Evolutionary conservation across 176 grass and related monocot species (phyloP), one percentile per base, ranked within the genome.

Genomic region (Microstegium vimineum): DNA sequence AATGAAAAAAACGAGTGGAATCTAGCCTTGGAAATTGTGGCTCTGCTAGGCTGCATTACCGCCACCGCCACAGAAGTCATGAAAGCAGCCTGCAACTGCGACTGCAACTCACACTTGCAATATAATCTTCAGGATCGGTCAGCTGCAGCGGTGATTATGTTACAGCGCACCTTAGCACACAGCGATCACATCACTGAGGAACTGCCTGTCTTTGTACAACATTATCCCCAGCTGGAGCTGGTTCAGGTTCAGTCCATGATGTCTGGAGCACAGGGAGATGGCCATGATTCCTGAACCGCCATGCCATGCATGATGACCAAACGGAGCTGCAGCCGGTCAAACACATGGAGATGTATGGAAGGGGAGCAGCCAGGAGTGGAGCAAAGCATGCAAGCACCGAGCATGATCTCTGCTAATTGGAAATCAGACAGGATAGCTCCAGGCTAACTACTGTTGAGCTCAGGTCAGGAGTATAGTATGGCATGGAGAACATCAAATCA

Each of bases 21-120:
- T 40, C 47, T 62, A 69, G 43, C 87, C 69, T 92, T 81, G 81
- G 90, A 88, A 89, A 83, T 92, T 83, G 84, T 88, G 83, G 74
- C 26, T 69, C 81, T 68, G 82, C 81, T 68, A 78, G 90, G 84
- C 69, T 42, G 81, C 85, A 28, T 82, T 80, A 27, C 28, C 45
- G n/a, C 27, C 18, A 65, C 35, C 18, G 61, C 88, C 78, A 69
- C 83, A 36, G 45, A 73, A 87, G 89, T 85, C 89, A 82, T 89
- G 81, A 91, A 89, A 62, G 81, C 74, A 65, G 74, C 87, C 77
- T 94, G 78, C 23, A 26, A 60, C 22, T 60, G 2, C 6, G 3
- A 12, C 56, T 60, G 56, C 82, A 86, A 32, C 42, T 65, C 33
- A 36, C 81, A 64, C 32, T 71, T 76, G 22, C 11, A 15, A 34